Conservation (phyloP, 176 grass and related monocot genomes). For the Aechmea fasciata region DNA sequence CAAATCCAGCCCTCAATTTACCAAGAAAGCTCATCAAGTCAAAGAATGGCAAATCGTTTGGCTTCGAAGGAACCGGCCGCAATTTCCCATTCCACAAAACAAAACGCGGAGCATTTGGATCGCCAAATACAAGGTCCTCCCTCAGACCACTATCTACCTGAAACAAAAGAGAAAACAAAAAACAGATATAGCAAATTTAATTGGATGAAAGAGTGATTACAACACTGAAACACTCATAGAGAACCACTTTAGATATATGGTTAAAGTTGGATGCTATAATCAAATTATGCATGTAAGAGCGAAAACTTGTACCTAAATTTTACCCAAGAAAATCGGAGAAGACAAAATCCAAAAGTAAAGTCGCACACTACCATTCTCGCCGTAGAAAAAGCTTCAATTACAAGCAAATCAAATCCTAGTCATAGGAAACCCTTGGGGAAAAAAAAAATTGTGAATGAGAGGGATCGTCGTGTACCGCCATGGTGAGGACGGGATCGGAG, state of each 20-base stretch:
- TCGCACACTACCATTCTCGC: no score
- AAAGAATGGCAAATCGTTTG: conserved; percentile 67
- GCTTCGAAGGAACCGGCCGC: conserved; percentile 73
- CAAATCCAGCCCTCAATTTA: conserved; percentile 74
- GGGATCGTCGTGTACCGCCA: conserved; percentile 37
- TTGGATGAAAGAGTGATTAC: neutral
- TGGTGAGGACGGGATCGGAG: conserved; percentile 68
- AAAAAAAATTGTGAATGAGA: neutral
- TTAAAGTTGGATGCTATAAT: no score
- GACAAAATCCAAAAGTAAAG: no score
- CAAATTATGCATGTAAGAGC: no score
- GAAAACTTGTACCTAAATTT: no score
- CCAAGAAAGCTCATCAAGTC: conserved; percentile 75
- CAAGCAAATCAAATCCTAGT: no score
- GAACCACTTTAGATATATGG: no score
- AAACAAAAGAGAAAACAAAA: neutral
- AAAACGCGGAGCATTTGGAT: conserved; percentile 73
- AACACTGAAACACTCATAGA: neutral
- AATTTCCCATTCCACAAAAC: conserved; percentile 83
- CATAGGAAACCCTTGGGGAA: no score
- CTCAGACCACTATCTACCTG: conserved; percentile 79
- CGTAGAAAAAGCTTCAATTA: no score
- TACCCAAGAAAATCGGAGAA: no score
- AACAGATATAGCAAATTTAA: neutral
- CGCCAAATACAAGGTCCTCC: conserved; percentile 88